phyloP scores from a whole-genome alignment of 176 grass and related monocot species.

The Oryza rufipogon region DNA sequence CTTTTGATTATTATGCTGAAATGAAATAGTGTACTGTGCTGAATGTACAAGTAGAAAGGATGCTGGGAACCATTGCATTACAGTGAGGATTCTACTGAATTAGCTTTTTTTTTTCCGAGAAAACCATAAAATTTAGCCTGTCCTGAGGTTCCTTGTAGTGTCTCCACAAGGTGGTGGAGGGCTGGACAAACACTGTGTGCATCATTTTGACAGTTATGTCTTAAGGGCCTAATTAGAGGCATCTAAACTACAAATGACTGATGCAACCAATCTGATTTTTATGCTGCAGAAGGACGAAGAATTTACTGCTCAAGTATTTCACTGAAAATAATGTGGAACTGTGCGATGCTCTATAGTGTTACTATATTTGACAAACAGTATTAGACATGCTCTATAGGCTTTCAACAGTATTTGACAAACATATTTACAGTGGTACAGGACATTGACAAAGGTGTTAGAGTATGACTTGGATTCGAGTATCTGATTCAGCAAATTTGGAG shows the following conservation, averaged over 20 bases:
- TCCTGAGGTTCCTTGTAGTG: not conserved
- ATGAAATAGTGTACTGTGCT: not conserved
- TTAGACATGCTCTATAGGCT: too few relatives aligned
- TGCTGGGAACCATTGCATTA: not conserved
- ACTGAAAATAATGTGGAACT: not conserved
- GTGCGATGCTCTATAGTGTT: slow-evolving; percentile 5
- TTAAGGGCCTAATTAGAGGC: not conserved
- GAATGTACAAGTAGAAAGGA: not conserved
- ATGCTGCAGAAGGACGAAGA: too few relatives aligned
- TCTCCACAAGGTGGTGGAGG: not conserved
- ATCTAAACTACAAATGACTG: not conserved
- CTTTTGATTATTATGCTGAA: not conserved
- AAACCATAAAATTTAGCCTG: not conserved
- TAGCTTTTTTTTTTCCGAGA: not conserved
- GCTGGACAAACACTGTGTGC: not conserved
- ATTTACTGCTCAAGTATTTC: not conserved
- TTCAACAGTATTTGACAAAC: too few relatives aligned
- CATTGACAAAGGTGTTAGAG: too few relatives aligned
- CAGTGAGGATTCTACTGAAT: not conserved
- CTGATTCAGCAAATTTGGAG: too few relatives aligned
- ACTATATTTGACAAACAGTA: not conserved
- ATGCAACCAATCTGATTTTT: not conserved
- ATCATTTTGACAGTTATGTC: not conserved
- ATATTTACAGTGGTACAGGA: too few relatives aligned
- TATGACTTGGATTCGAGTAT: too few relatives aligned